phyloP scores from a whole-genome alignment of 2,329 filamentous ascomycete genomes.

The Capronia epimyces region DNA sequence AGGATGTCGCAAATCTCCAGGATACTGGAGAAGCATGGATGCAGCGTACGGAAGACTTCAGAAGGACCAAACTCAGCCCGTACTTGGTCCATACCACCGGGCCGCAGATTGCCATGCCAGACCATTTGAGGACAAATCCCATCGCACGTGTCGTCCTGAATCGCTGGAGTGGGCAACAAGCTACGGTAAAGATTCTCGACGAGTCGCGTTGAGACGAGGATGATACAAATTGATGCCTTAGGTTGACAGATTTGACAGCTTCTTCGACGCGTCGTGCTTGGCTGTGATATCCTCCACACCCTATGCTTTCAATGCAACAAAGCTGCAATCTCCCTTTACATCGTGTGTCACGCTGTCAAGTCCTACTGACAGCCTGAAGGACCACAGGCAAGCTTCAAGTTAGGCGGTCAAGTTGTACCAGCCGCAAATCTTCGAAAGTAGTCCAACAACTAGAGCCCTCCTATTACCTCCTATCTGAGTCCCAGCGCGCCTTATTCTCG shows the following conservation, averaged over 20 bases:
- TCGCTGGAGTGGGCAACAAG: background rate
- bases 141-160: background rate
- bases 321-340: constrained; percentile 9
- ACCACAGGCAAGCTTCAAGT: constrained; percentile 2
- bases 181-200: background rate
- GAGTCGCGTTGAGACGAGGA: background rate
- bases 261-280: constrained; percentile 3
- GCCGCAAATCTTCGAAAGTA: constrained; percentile 3
- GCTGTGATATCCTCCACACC: background rate
- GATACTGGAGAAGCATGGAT: background rate
- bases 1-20: background rate
- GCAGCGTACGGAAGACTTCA: background rate
- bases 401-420: constrained; percentile 9
- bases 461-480: constrained; percentile 4
- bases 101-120: background rate
- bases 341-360: constrained; percentile 6
- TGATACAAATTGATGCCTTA: background rate
- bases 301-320: constrained; percentile 2
- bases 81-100: background rate
- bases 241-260: constrained; percentile 12
- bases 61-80: background rate
- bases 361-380: background rate
- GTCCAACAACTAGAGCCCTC: constrained; percentile 5
- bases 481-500: background rate
- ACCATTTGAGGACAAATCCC: background rate